Evolutionary conservation across 139 green algal species (phyloP), one percentile per base, ranked within the genome.

Genomic region (Chlorella sp.): DNA sequence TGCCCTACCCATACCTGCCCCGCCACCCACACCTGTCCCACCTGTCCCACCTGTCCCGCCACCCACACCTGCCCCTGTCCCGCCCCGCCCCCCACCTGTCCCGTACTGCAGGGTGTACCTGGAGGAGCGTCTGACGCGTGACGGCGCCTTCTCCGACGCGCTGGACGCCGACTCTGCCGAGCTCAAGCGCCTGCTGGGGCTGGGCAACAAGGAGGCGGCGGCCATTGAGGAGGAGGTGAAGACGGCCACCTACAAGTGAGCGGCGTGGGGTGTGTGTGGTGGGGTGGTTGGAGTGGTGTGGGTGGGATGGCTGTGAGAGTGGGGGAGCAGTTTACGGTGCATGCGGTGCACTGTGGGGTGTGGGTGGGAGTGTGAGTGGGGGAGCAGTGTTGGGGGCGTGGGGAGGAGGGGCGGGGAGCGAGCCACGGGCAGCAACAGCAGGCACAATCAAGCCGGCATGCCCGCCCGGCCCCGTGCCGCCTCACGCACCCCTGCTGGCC

Each of bases 201-300:
- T 99, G 91, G 96, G 94, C 69, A 93, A 94, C 76, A 97, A 96
- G 91, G 97, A 98, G 92, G 95, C 94, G 3, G 89, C 91, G 0
- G 83, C 91, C 32, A 92, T 98, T 19, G 84, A 93, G 77, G 80
- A 73, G 26, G 88, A 90, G 24, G 84, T 93, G 0, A 93, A 93
- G 87, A 85, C 91, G 77, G 86, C 71, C 0, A 48, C 85, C 42
- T 89, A 89, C 85, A 82, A 92, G 90, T 71, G 90, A 81, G 84
- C n/a, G n/a, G n/a, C n/a, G n/a, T 3, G 0, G 14, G 48, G 32
- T 66, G 15, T 14, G 2, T 28, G 40, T 2, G 32, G 28, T 73
- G 32, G 48, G n/a, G 16, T 39, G 69, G n/a, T n/a, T 28, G 78
- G 37, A n/a, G n/a, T n/a, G 37, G 37, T 84, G 11, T 66, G 40